Base-by-base conservation (phyloP, 345 rosid genomes). In the Citrus hindsii region DNA sequence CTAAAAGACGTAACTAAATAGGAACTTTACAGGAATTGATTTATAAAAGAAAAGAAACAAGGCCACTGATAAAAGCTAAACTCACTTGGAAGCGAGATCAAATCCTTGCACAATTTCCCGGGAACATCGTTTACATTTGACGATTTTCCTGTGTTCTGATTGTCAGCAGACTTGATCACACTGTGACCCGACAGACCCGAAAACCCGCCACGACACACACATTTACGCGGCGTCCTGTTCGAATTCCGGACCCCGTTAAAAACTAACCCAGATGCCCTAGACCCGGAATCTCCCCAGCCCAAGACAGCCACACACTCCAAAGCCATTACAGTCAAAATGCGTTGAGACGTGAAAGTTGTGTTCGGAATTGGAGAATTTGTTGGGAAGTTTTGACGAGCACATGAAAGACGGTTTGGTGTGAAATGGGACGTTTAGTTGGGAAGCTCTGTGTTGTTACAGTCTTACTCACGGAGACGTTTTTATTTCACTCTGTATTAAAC, bases 31-130 rank as follows among this genome's bases (percentile, higher is more conserved):
- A 32, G 22, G 58, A 62, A 35, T 46, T 24, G 33, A 8, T n/a
- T 30, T 42, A 65, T 7, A 67, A 35, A 8, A 67, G 9, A n/a
- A 67, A 59, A 5, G 22, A 42, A 10, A 64, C 22, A 25, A 55
- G 58, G 21, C 6, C 58, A 67, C 12, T 10, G 18, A 28, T 7
- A 66, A 0, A 51, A 42, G 19, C 42, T 22, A 71, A 68, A 86
- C 90, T 75, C 71, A 87, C 92, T 84, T 77, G 89, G 89, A 35
- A 86, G 70, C 28, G 85, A 80, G 69, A 69, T 77, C 81, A 76
- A 79, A 60, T 86, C 88, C 86, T 82, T 87, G 40, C 73, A 73
- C 70, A 66, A 56, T 65, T 76, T 83, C 73, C 69, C 79, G 12
- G 85, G 59, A 33, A 74, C 85, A 74, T 74, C 61, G 18, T 32